phyloP scores from a whole-genome alignment of 768 basidiomycete species.

The Porphyrellus cyaneotinctus region DNA sequence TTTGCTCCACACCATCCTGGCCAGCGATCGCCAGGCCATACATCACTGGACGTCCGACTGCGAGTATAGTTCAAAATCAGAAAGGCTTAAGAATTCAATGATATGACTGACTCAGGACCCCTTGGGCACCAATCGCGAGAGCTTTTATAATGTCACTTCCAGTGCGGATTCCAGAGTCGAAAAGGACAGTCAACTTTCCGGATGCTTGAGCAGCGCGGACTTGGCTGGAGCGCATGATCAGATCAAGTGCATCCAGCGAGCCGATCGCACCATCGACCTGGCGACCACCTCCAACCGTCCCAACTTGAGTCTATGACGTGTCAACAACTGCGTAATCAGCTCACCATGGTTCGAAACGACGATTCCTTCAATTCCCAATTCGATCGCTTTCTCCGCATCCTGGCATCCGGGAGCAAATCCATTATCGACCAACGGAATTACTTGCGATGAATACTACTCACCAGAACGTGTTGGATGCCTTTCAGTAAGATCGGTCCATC shows the following conservation, averaged over 20 bases:
- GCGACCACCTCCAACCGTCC: constrained; percentile 50
- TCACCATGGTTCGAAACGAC: constrained; percentile 43
- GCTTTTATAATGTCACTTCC: constrained; percentile 85
- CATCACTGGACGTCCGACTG: constrained; percentile 72
- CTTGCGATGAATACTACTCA: constrained; percentile 26
- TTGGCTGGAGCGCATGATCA: constrained; percentile 59
- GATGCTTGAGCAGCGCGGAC: constrained; percentile 54
- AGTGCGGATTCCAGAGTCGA: constrained; percentile 69
- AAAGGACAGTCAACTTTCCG: constrained; percentile 68
- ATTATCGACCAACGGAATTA: no score
- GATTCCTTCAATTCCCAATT: constrained; percentile 41
- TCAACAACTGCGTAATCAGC: not conserved
- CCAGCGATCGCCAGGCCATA: constrained; percentile 71
- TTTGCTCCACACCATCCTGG: constrained; percentile 70
- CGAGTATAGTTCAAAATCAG: not conserved
- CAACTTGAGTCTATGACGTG: not conserved
- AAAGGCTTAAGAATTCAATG: not conserved
- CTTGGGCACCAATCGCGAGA: constrained; percentile 81
- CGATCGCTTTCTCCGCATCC: constrained; percentile 52
- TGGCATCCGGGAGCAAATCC: not conserved
- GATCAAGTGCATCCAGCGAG: constrained; percentile 67
- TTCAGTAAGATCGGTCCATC: constrained; percentile 74
- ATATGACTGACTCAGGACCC: constrained; percentile 58
- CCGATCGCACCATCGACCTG: constrained; percentile 80
- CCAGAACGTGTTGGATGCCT: constrained; percentile 65